Base-by-base conservation (phyloP, 768 basidiomycete species). In the Gyrodon lividus region DNA sequence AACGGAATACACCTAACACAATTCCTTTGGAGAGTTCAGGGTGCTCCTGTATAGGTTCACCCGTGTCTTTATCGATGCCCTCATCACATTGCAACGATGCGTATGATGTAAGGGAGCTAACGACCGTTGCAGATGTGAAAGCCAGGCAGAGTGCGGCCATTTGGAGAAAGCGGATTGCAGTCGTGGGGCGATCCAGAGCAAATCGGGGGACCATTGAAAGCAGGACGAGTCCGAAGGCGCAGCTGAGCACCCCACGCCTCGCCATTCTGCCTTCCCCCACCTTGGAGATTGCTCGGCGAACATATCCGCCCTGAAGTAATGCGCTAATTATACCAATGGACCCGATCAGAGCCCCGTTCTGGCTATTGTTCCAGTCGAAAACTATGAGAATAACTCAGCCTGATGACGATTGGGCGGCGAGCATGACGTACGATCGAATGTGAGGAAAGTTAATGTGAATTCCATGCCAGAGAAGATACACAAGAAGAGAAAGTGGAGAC, bases 361-460 rank as follows among this genome's bases (percentile, higher is more conserved):
- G 87, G 57, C 77, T 84, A 69, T 94, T 94, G 62, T 79, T 84
- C 90, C 89, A 92, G 68, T 92, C 89, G 43, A 93, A 81, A 42
- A 94, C 90, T 93, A 64, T 37, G 6, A n/a, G 48, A 45, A 54
- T 30, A 22, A 39, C 24, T 57, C 7, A 56, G 8, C 23, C 26
- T 3, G 7, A 31, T 16, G 12, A 26, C 16, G 26, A 40, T 37
- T 22, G 44, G 14, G 47, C 6, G 52, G 10, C 55, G 50, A 55
- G 9, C 16, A 56, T 22, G 43, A 77, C 86, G 68, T 72, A 88
- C 92, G 70, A 66, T 92, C 90, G 61, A 92, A 94, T 2, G 89
- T 97, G 42, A 98, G 74, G 77, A 98, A 98, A 0, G 93, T 96
- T 19, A 99, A 76, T 0, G 96, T 99, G 70, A 98, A 98, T 66